Conservation (phyloP, 345 rosid species). For the Syzygium jambos region DNA sequence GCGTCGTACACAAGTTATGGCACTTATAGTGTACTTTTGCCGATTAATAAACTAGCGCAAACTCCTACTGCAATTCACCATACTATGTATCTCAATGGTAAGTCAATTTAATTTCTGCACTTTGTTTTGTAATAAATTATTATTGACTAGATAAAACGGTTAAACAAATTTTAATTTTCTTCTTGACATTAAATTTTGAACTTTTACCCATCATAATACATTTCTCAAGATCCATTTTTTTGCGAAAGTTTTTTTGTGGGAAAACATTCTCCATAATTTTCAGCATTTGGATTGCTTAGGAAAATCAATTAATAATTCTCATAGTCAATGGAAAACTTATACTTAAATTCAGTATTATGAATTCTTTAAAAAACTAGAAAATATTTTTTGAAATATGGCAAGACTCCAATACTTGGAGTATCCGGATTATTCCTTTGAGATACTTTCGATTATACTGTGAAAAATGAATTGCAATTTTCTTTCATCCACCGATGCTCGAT, state of each 20-base stretch:
- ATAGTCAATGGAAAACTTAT: not conserved
- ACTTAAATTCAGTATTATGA: not conserved
- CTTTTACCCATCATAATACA: not conserved
- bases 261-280: too few relatives aligned
- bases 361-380: too few relatives aligned
- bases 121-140: not conserved
- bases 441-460: too few relatives aligned
- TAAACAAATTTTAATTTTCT: too few relatives aligned
- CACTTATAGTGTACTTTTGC: too few relatives aligned
- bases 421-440: not conserved
- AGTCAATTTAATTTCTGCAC: not conserved
- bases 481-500: not conserved
- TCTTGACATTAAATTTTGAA: too few relatives aligned
- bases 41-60: too few relatives aligned
- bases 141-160: too few relatives aligned
- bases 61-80: too few relatives aligned
- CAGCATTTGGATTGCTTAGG: fast-evolving
- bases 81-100: not conserved
- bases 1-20: too few relatives aligned
- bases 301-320: not conserved
- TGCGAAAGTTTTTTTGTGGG: too few relatives aligned
- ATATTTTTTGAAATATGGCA: too few relatives aligned
- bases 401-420: not conserved
- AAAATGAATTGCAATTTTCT: not conserved
- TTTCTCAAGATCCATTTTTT: fast-evolving